Evolutionary conservation across 2,329 filamentous ascomycete genomes (phyloP).

Genomic region (Dactylella cylindrospora): DNA sequence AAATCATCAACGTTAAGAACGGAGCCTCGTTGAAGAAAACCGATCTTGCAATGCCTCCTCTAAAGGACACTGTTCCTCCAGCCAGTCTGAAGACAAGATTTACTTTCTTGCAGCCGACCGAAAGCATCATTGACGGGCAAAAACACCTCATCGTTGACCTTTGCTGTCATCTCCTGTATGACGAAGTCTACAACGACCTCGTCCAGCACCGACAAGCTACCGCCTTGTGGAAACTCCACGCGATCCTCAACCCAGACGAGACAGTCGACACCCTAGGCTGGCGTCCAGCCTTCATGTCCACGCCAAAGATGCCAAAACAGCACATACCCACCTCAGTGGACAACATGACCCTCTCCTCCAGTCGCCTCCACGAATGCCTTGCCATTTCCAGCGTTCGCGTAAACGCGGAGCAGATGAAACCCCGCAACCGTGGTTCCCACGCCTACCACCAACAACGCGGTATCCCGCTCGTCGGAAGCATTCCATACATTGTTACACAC

Average conservation of each 20-base stretch:
- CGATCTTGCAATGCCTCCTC: slow-evolving; percentile 32
- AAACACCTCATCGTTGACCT: slow-evolving; percentile 22
- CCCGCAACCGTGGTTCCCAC: slow-evolving; percentile 27
- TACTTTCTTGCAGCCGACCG: slow-evolving; percentile 25
- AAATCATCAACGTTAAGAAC: slow-evolving; percentile 31
- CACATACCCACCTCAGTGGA: slow-evolving; percentile 21
- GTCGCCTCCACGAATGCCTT: slow-evolving; percentile 36
- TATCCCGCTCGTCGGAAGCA: slow-evolving; percentile 26
- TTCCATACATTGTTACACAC: slow-evolving; percentile 36
- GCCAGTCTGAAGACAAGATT: slow-evolving; percentile 17
- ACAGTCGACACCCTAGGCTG: slow-evolving; percentile 14
- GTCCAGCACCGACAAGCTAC: slow-evolving; percentile 36
- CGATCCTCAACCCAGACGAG: slow-evolving; percentile 10
- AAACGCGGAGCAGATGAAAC: slow-evolving; percentile 34
- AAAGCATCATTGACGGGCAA: slow-evolving; percentile 4
- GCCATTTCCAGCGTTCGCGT: slow-evolving; percentile 35
- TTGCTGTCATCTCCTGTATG: slow-evolving; percentile 36
- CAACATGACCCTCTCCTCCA: slow-evolving; percentile 18
- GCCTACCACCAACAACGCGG: slow-evolving; percentile 37
- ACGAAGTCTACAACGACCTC: slow-evolving; percentile 34
- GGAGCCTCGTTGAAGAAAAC: slow-evolving; percentile 31
- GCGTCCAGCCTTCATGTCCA: slow-evolving; percentile 38
- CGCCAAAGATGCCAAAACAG: slow-evolving; percentile 25
- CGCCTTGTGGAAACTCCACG: slow-evolving; percentile 32
- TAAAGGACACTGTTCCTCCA: slow-evolving; percentile 15